Percentiles rank a stretch among this genome's conserved stretches.
Evolutionary conservation across 768 basidiomycete genomes (phyloP).

Genomic region (Wakefieldia striispora): DNA sequence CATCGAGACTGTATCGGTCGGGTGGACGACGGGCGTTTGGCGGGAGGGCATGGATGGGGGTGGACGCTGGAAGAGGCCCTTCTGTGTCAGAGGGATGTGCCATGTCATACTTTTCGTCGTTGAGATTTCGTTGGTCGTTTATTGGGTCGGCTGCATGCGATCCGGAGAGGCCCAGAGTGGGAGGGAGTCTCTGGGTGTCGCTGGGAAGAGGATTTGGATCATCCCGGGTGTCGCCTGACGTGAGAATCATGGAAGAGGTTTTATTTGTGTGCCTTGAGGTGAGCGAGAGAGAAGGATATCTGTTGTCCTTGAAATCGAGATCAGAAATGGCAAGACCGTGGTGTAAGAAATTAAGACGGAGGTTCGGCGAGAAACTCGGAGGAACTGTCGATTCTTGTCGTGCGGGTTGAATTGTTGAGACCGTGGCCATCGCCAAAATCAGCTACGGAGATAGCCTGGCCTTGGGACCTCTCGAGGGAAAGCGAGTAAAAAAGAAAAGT

Average conservation of each 20-base stretch:
- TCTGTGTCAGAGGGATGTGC: slow-evolving; percentile 13
- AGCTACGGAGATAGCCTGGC: slow-evolving; percentile 22
- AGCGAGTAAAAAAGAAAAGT: slow-evolving; percentile 4
- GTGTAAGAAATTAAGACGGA: slow-evolving; percentile 46
- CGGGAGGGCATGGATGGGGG: slow-evolving; percentile 46
- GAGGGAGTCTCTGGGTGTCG: slow-evolving; percentile 13
- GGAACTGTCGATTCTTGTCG: slow-evolving; percentile 38
- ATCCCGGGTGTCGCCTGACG: slow-evolving; percentile 28
- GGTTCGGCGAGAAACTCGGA: slow-evolving; percentile 30
- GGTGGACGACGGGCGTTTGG: slow-evolving; percentile 45
- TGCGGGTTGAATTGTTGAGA: slow-evolving; percentile 48
- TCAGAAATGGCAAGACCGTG: slow-evolving; percentile 54
- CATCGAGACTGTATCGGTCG: slow-evolving; percentile 54
- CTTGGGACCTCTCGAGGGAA: slow-evolving; percentile 13
- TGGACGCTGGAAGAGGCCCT: slow-evolving; percentile 27
- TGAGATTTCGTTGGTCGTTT: slow-evolving; percentile 22
- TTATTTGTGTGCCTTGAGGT: slow-evolving; percentile 21
- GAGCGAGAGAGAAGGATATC: slow-evolving; percentile 45
- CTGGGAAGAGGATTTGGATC: slow-evolving; percentile 7
- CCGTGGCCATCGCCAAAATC: slow-evolving; percentile 39
- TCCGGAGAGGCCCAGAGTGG: slow-evolving; percentile 13
- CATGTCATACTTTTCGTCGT: slow-evolving; percentile 23
- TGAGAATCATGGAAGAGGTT: slow-evolving; percentile 30
- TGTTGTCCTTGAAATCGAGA: slow-evolving; percentile 61
- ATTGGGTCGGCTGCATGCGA: slow-evolving; percentile 14